These are phyloP conservation scores for Ogataea ramenticola DNA, from an alignment of 805 yeast species.

Conservation along the genomic window DNA sequence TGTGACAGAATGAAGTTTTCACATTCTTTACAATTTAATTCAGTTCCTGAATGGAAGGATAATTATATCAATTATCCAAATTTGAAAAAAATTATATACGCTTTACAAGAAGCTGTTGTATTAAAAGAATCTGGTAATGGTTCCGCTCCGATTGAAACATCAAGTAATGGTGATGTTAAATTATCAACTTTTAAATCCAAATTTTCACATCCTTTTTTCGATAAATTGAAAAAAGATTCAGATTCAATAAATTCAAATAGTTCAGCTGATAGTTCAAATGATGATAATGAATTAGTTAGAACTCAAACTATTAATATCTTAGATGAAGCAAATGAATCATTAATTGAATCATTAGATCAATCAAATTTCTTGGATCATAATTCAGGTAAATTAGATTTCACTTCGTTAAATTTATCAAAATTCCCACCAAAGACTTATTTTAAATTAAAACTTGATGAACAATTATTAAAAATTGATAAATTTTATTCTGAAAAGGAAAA, in stretches of 20 bases:
- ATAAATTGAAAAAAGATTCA: neutral
- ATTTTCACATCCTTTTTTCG: neutral
- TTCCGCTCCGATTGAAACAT: constrained; percentile 6
- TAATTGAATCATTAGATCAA: neutral
- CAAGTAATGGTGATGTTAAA: constrained; percentile 1
- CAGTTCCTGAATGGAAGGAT: constrained; percentile 50
- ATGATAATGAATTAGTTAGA: neutral
- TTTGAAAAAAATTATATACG: constrained; percentile 49
- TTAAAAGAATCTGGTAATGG: constrained; percentile 8
- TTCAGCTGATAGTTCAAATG: neutral
- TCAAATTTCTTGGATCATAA: neutral
- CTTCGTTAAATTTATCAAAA: neutral
- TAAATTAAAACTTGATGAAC: constrained; percentile 36
- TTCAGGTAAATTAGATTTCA: constrained; percentile 1
- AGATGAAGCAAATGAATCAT: neutral
- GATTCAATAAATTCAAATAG: neutral
- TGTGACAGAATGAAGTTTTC: constrained; percentile 38
- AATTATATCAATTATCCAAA: constrained; percentile 37
- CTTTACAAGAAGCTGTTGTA: constrained; percentile 34
- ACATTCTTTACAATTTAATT: constrained; percentile 41
- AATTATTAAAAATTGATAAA: constrained; percentile 43
- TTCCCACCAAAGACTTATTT: constrained; percentile 33
- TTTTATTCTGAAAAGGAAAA: constrained; percentile 43
- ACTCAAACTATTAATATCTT: neutral
- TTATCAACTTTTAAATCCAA: neutral